These are phyloP conservation scores for Cercospora zeina DNA, from an alignment of 2,329 filamentous ascomycete genomes.

Conservation along the genomic window DNA sequence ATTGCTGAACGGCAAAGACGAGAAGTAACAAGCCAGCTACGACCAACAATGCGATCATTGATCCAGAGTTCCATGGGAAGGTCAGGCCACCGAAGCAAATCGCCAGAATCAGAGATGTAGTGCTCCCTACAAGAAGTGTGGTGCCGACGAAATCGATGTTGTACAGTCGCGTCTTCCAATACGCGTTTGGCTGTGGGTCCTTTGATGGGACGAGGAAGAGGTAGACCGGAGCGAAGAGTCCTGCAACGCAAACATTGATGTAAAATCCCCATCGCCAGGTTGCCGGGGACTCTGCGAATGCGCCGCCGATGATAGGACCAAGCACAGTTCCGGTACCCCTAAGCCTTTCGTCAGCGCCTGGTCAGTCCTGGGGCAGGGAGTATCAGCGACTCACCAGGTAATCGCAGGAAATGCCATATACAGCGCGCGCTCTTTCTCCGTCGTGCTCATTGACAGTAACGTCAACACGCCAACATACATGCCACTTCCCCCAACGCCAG, in stretches of 20 bases:
- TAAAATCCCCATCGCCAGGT: slow-evolving; percentile 47
- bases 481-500: slow-evolving; percentile 48
- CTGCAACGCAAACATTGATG: slow-evolving; percentile 38
- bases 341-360: not conserved
- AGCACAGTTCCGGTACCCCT: slow-evolving; percentile 17
- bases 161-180: not conserved
- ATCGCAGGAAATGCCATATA: slow-evolving; percentile 13
- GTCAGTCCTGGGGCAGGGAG: not conserved
- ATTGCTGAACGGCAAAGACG: slow-evolving; percentile 52
- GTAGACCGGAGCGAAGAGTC: slow-evolving; percentile 46
- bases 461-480: slow-evolving; percentile 19
- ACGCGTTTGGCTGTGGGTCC: slow-evolving; percentile 19
- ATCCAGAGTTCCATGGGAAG: slow-evolving; percentile 51
- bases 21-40: slow-evolving; percentile 50
- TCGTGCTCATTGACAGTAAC: slow-evolving; percentile 16
- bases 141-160: slow-evolving; percentile 52
- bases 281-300: slow-evolving; percentile 15
- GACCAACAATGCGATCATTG: slow-evolving; percentile 52
- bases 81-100: slow-evolving; percentile 54
- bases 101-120: slow-evolving; percentile 50
- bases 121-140: slow-evolving; percentile 48
- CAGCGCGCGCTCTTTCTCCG: slow-evolving; percentile 12
- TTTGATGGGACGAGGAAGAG: slow-evolving; percentile 46
- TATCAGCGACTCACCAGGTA: slow-evolving; percentile 6
- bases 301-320: slow-evolving; percentile 21